Evolutionary conservation across 306 rosid genomes (phyloP), one percentile per base, ranked within the genome.

Genomic region (Corylus heterophylla): DNA sequence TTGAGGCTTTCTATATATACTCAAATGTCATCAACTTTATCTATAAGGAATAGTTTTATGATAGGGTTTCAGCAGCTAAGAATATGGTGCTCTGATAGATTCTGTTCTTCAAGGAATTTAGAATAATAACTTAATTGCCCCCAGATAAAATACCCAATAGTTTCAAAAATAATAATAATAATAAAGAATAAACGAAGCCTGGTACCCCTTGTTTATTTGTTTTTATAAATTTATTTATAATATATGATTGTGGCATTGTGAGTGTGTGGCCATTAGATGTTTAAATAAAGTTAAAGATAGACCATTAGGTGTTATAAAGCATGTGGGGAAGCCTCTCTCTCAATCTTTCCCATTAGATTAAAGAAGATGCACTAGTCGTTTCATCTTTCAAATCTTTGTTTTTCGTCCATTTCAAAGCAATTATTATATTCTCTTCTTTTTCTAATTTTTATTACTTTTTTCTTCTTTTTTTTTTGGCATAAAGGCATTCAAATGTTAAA

Each of bases 1-100:
- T 54, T 35, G 31, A 76, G 54, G 8, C 72, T 45, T 45, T 27
- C 74, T 62, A 70, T 62, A 39, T 67, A 42, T 74, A 25, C 29
- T 49, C 62, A 59, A 39, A 69, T 69, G 47, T 69, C 47, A 45
- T 44, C 22, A 64, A 50, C 12, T 35, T 49, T 48, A 16, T 71
- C 58, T 29, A 27, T 49, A 9, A 31, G 35, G 35, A 31, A 47
- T 25, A 25, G 0, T 71, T 7, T 20, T 22, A 22, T 22, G 25
- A 22, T 22, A 22, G 25, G 25, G 25, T 22, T 22, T 22, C 25
- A 22, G 25, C 25, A 22, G 25, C 7, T 1, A 6, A 42, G 45
- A 42, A 42, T 42, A 42, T 6, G 45, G 45, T 42, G 45, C 45
- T 6, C 7, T 42, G 45, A 42, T 42, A 42, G 45, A 42, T 42